These are phyloP conservation scores for Colletotrichum chrysophilum DNA, from an alignment of 2,329 filamentous ascomycete genomes.

Conservation along the genomic window DNA sequence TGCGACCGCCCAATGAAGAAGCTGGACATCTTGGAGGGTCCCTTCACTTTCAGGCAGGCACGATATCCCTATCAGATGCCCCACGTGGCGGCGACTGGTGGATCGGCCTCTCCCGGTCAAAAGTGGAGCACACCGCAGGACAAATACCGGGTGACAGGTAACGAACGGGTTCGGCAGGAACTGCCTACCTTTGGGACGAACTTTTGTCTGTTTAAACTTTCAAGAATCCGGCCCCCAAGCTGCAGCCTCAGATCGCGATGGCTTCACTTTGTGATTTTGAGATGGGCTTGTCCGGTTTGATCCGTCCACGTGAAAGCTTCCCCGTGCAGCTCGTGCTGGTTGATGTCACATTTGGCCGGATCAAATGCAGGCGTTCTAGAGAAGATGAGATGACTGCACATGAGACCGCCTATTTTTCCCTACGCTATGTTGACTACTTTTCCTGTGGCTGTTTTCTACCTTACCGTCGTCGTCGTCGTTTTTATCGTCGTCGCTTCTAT, in stretches of 20 bases:
- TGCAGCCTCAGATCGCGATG: neutral
- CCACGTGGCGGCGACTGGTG: constrained; percentile 1
- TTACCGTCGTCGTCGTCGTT: no score
- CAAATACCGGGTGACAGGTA: neutral
- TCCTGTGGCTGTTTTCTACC: no score
- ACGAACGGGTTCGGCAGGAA: neutral
- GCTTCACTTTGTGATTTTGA: neutral
- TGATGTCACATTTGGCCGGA: neutral
- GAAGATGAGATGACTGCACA: no score
- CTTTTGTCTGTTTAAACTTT: neutral
- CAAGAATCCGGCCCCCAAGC: neutral
- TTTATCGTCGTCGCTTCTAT: no score
- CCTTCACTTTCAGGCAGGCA: neutral
- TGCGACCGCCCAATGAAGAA: neutral
- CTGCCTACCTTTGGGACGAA: neutral
- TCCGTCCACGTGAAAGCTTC: neutral
- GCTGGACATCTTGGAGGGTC: neutral
- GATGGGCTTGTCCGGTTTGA: neutral
- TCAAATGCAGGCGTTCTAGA: neutral
- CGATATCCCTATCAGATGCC: neutral
- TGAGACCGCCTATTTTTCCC: no score
- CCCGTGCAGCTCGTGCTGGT: neutral
- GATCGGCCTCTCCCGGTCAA: constrained; percentile 5
- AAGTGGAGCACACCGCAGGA: neutral
- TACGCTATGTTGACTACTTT: no score